Evolutionary conservation across 495 filamentous ascomycete genomes (phyloP).

Genomic region (Neurospora hispaniola): DNA sequence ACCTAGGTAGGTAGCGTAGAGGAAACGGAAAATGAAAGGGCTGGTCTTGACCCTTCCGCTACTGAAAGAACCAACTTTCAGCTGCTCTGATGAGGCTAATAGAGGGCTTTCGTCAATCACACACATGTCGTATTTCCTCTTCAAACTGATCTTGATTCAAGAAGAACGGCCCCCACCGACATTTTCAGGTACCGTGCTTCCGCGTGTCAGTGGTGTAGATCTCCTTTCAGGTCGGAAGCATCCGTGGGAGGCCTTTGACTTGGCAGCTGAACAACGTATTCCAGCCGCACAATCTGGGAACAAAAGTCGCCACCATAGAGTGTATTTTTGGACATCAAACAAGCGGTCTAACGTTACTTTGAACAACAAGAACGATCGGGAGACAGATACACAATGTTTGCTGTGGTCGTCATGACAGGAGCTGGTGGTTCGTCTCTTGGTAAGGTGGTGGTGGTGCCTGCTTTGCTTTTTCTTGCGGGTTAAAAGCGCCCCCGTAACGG

Average conservation of each 20-base stretch:
- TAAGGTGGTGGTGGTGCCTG: not conserved
- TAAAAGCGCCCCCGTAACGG: not conserved
- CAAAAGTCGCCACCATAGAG: not conserved
- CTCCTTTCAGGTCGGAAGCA: not conserved
- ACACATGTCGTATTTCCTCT: too few species aligned
- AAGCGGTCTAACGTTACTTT: not conserved
- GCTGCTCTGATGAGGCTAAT: not conserved
- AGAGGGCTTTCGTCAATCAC: too few species aligned
- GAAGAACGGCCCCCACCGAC: not conserved
- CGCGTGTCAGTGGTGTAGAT: not conserved
- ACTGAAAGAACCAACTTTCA: not conserved
- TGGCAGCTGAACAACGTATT: not conserved
- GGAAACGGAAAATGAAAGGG: not conserved
- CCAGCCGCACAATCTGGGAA: not conserved
- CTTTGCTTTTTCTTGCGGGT: not conserved
- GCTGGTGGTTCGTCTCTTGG: not conserved
- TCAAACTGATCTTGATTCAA: not conserved
- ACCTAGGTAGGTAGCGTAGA: too few species aligned
- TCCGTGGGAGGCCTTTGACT: not conserved
- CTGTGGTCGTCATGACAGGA: not conserved
- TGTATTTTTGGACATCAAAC: not conserved
- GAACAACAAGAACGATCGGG: not conserved
- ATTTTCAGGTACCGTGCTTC: not conserved
- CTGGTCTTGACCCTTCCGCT: not conserved
- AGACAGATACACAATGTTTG: not conserved